Evolutionary conservation across 2,329 filamentous ascomycete genomes (phyloP).

Genomic region (Fusarium oxysporum): DNA sequence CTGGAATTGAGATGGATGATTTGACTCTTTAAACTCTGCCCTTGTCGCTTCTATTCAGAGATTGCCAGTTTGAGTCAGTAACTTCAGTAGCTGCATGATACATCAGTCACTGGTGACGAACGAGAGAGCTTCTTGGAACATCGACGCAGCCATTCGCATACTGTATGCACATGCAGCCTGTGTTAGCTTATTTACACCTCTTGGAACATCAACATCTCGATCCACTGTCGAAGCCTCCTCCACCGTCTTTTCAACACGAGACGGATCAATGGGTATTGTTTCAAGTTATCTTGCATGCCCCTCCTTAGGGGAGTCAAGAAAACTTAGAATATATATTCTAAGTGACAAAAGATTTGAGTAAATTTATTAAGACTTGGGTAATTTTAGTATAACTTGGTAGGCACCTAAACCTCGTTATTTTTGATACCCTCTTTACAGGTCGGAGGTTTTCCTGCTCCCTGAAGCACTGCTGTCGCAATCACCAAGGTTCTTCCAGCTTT

Average conservation of each 20-base stretch:
- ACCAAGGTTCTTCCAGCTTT: neutral
- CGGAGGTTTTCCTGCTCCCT: neutral
- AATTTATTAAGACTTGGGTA: neutral
- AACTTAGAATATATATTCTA: too few species aligned
- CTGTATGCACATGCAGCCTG: neutral
- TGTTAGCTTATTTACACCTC: slow-evolving; percentile 3
- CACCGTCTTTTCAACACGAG: slow-evolving; percentile 37
- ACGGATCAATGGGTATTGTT: slow-evolving; percentile 11
- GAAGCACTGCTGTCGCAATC: neutral
- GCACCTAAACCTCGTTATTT: neutral
- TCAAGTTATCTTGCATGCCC: slow-evolving; percentile 4
- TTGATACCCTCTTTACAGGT: neutral
- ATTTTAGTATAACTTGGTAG: neutral
- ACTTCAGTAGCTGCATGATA: neutral
- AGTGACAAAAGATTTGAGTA: neutral
- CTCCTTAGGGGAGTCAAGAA: neutral
- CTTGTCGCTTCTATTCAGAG: slow-evolving; percentile 16
- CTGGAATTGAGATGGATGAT: slow-evolving; percentile 10
- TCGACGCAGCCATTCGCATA: neutral
- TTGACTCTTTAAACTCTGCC: slow-evolving; percentile 26
- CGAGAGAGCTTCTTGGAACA: neutral
- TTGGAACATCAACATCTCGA: slow-evolving; percentile 2
- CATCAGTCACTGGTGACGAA: neutral
- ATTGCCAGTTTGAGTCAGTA: neutral
- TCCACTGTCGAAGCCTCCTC: slow-evolving; percentile 28